Conservation (phyloP, 129 eudicot genomes). For the Arctium minus region DNA sequence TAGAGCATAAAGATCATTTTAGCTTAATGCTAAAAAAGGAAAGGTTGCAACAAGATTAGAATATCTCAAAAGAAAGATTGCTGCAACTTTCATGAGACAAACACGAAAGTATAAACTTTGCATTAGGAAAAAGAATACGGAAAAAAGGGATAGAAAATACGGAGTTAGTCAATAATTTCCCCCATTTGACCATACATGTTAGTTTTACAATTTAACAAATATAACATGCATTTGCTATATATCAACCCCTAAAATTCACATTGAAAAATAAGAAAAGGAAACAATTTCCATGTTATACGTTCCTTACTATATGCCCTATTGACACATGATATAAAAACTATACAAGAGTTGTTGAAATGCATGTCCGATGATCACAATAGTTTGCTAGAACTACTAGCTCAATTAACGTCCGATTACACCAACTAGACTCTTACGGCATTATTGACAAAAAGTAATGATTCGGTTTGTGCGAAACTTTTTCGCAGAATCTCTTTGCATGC, state of each 20-base stretch:
- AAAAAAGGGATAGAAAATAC: background rate
- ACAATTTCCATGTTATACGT: background rate
- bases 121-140: background rate
- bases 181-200: background rate
- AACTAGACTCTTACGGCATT: background rate
- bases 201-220: background rate
- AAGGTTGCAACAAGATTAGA: background rate
- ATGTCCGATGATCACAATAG: background rate
- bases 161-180: background rate
- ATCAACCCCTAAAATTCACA: background rate
- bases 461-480: background rate
- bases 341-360: background rate
- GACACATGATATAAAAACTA: background rate
- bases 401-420: background rate
- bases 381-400: background rate
- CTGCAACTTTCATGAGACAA: background rate
- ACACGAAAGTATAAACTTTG: background rate
- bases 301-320: background rate
- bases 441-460: background rate
- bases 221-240: background rate
- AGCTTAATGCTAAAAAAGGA: background rate
- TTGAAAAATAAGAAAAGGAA: background rate
- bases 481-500: background rate
- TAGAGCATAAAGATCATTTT: background rate
- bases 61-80: slow-evolving; percentile 4